These are phyloP conservation scores for Circinella minor DNA, from an alignment of 371 early-diverging fungal genomes.

Conservation along the genomic window DNA sequence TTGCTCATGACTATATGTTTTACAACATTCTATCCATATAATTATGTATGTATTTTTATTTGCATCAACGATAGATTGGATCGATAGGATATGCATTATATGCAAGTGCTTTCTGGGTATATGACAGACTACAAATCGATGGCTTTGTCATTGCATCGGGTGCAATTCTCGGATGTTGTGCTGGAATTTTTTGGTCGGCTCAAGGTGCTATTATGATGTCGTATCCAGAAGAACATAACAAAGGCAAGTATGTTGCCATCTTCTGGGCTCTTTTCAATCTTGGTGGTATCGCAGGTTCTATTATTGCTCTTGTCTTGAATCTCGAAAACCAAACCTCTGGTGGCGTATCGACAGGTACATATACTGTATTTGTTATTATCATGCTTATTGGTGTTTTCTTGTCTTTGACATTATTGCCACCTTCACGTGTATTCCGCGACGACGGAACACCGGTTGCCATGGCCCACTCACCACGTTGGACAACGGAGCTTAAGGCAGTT, in stretches of 20 bases:
- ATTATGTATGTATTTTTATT: background rate
- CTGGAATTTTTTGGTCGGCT: conserved; percentile 67
- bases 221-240: conserved; percentile 69
- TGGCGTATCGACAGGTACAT: conserved; percentile 58
- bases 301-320: conserved; percentile 72
- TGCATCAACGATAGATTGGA: conserved; percentile 29
- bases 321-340: conserved; percentile 36
- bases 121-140: conserved; percentile 43
- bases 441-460: conserved; percentile 69
- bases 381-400: conserved; percentile 65
- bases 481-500: conserved; percentile 63
- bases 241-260: conserved; percentile 77
- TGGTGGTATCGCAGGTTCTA: conserved; percentile 78
- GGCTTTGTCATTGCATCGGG: conserved; percentile 63
- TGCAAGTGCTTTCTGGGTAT: conserved; percentile 58
- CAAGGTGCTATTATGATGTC: conserved; percentile 77
- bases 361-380: conserved; percentile 69
- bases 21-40: too few species aligned
- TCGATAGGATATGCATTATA: conserved; percentile 64
- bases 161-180: conserved; percentile 67
- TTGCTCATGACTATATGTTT: too few species aligned
- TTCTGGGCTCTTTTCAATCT: conserved; percentile 85
- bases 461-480: conserved; percentile 52
- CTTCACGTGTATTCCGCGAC: conserved; percentile 58
- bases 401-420: conserved; percentile 60